These are phyloP conservation scores for Dinochytrium kinnereticum DNA, from an alignment of 371 early-diverging fungal species.

Conservation along the genomic window DNA sequence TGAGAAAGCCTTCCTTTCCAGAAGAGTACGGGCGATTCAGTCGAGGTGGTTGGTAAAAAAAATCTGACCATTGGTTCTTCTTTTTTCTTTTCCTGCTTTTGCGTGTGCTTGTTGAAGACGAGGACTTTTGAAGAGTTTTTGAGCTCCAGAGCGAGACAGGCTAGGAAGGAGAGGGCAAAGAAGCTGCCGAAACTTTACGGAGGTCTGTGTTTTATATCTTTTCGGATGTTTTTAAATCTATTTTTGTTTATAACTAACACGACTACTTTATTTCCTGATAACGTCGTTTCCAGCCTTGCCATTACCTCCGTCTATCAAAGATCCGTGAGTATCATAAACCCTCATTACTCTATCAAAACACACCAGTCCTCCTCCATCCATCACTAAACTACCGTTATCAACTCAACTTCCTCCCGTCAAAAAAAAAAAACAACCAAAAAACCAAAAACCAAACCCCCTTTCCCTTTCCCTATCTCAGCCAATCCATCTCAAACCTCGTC, in stretches of 20 bases:
- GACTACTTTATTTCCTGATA: too few relatives aligned
- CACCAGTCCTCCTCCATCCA: too few relatives aligned
- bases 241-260: too few relatives aligned
- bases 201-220: neutral
- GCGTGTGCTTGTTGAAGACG: slow-evolving; percentile 37
- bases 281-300: neutral
- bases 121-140: slow-evolving; percentile 64
- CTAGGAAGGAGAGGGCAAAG: slow-evolving; percentile 47
- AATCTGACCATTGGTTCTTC: too few relatives aligned
- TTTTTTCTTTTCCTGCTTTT: neutral
- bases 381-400: too few relatives aligned
- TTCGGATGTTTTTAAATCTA: neutral
- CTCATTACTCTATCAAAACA: neutral
- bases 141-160: slow-evolving; percentile 44
- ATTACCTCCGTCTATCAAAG: neutral
- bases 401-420: too few relatives aligned
- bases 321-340: neutral
- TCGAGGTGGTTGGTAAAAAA: too few relatives aligned
- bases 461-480: slow-evolving; percentile 3
- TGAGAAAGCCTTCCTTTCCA: too few relatives aligned
- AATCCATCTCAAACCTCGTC: slow-evolving; percentile 16
- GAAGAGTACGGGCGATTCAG: too few relatives aligned
- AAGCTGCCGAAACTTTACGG: slow-evolving; percentile 28
- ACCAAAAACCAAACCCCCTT: too few relatives aligned
- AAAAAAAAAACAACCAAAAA: too few relatives aligned